Evolutionary conservation across 768 basidiomycete genomes (phyloP).

Genomic region (Tephrocybe sp.): DNA sequence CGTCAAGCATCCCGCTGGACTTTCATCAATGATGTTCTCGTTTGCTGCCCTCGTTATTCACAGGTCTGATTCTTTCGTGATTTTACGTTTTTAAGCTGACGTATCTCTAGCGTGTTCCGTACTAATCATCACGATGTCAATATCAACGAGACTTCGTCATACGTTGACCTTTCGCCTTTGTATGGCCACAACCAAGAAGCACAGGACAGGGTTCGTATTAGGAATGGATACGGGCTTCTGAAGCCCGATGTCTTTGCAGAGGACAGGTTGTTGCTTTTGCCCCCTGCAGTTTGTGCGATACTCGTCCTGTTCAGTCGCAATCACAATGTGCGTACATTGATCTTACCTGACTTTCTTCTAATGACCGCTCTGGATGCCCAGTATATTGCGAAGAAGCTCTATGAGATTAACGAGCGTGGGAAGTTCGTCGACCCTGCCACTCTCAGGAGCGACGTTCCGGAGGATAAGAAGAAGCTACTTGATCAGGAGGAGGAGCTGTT

Average conservation of each 20-base stretch:
- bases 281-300: slow-evolving; percentile 72
- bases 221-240: slow-evolving; percentile 66
- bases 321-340: slow-evolving; percentile 71
- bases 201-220: slow-evolving; percentile 56
- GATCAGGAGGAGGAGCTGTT: slow-evolving; percentile 80
- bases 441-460: slow-evolving; percentile 37
- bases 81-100: not conserved
- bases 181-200: slow-evolving; percentile 72
- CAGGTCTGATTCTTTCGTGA: slow-evolving; percentile 39
- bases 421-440: slow-evolving; percentile 56
- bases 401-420: slow-evolving; percentile 80
- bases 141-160: slow-evolving; percentile 85
- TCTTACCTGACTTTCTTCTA: not conserved
- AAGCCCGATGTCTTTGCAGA: slow-evolving; percentile 78
- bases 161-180: slow-evolving; percentile 81
- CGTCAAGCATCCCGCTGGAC: slow-evolving; percentile 71
- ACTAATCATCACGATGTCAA: slow-evolving; percentile 65
- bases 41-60: slow-evolving; percentile 86
- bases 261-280: slow-evolving; percentile 75
- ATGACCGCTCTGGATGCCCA: slow-evolving; percentile 25
- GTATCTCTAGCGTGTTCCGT: slow-evolving; percentile 67
- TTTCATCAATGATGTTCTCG: slow-evolving; percentile 79
- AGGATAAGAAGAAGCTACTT: slow-evolving; percentile 32
- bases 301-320: slow-evolving; percentile 89
- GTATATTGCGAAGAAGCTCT: slow-evolving; percentile 78